Evolutionary conservation across 129 eudicot species (phyloP).

Genomic region (Flaveria ramosissima): DNA sequence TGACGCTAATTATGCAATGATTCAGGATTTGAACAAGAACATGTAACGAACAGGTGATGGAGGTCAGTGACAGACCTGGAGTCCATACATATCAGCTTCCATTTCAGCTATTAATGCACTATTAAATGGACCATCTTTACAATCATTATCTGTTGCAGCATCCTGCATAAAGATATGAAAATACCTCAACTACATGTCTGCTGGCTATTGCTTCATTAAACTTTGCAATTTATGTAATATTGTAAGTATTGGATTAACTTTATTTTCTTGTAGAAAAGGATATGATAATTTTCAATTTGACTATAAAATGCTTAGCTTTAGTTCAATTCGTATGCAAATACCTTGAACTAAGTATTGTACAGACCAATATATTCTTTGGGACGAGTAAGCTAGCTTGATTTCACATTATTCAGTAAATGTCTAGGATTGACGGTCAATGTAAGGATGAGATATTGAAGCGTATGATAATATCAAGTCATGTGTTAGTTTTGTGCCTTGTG

Average conservation of each 20-base stretch:
- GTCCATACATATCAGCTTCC: constrained; percentile 78
- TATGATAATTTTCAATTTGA: neutral
- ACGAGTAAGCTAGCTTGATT: constrained; percentile 20
- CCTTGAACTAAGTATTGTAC: neutral
- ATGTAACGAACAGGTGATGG: constrained; percentile 9
- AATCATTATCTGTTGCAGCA: constrained; percentile 39
- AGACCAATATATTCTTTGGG: neutral
- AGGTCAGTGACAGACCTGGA: constrained; percentile 53
- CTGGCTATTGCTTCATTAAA: constrained; percentile 19
- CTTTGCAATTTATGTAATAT: constrained; percentile 15
- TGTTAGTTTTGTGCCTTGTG: neutral
- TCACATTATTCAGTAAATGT: constrained; percentile 11
- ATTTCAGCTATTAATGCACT: constrained; percentile 84
- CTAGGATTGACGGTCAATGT: constrained; percentile 9
- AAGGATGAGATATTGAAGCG: constrained; percentile 3
- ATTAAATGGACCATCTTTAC: constrained; percentile 49
- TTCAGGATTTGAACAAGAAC: neutral
- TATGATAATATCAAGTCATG: neutral
- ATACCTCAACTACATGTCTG: constrained; percentile 18
- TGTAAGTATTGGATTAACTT: constrained; percentile 5
- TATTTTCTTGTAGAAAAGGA: constrained; percentile 9
- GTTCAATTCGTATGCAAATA: constrained; percentile 4
- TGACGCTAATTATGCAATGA: neutral
- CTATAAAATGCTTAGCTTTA: constrained; percentile 6
- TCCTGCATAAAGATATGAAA: constrained; percentile 48